Evolutionary conservation across 2,329 filamentous ascomycete genomes (phyloP).

Genomic region (Phialophora expanda): DNA sequence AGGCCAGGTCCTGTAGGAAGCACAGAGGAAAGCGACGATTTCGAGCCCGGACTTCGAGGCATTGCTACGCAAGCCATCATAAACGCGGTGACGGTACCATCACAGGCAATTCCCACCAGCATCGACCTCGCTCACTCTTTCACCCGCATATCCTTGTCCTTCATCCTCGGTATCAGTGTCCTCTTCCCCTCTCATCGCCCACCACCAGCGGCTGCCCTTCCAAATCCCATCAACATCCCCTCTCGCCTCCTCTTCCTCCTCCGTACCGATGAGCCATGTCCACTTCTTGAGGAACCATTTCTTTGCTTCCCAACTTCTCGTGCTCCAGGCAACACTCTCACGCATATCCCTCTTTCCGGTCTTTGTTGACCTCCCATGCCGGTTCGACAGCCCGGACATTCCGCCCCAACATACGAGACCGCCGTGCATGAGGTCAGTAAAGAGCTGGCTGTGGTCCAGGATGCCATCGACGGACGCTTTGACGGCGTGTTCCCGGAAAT

Average conservation of each 20-base stretch:
- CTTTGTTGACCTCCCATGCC: constrained; percentile 4
- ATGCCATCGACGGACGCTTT: constrained; percentile 25
- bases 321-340: constrained; percentile 51
- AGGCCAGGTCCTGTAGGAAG: neutral
- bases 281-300: constrained; percentile 55
- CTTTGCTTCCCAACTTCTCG: constrained; percentile 54
- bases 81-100: neutral
- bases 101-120: constrained; percentile 8
- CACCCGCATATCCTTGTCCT: constrained; percentile 2
- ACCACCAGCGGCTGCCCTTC: constrained; percentile 34
- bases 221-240: constrained; percentile 33
- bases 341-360: constrained; percentile 34
- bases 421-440: constrained; percentile 46
- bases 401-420: constrained; percentile 50
- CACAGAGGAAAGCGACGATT: neutral
- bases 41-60: neutral
- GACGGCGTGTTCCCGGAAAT: constrained; percentile 34
- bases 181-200: constrained; percentile 32
- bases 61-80: neutral
- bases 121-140: constrained; percentile 13
- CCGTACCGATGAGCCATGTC: constrained; percentile 39
- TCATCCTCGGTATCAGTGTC: constrained; percentile 24
- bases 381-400: constrained; percentile 15
- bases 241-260: constrained; percentile 36
- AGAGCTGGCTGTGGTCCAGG: constrained; percentile 48